phyloP scores from a whole-genome alignment of 495 filamentous ascomycete species.

The Penicillium alfredii region DNA sequence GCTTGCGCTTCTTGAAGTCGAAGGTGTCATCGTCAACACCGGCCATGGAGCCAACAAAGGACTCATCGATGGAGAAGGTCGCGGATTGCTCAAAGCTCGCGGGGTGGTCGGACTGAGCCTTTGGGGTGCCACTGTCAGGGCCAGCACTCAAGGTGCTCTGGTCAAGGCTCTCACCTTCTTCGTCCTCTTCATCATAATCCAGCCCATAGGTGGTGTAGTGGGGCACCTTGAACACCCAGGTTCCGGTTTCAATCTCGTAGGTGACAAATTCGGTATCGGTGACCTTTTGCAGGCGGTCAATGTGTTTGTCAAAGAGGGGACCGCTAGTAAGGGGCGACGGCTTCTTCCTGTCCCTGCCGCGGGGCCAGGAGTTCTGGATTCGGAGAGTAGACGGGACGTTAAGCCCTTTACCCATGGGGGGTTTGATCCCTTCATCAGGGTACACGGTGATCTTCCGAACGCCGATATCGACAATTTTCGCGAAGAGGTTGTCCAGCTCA shows the following conservation, averaged over 20 bases:
- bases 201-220: slow-evolving; percentile 97
- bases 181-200: slow-evolving; percentile 77
- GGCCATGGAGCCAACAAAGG: slow-evolving; percentile 41
- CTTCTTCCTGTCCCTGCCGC: slow-evolving; percentile 54
- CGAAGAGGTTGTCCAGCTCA: slow-evolving; percentile 65
- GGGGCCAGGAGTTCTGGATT: slow-evolving; percentile 86
- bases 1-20: slow-evolving; percentile 67
- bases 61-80: slow-evolving; percentile 47
- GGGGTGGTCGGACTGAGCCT: slow-evolving; percentile 36
- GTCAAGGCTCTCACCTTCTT: slow-evolving; percentile 51
- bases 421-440: slow-evolving; percentile 65
- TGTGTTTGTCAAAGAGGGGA: slow-evolving; percentile 65
- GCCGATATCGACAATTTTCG: slow-evolving; percentile 64
- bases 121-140: slow-evolving; percentile 53
- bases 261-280: slow-evolving; percentile 70
- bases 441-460: slow-evolving; percentile 83
- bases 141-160: slow-evolving; percentile 53
- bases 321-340: slow-evolving; percentile 50
- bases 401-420: slow-evolving; percentile 73
- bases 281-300: slow-evolving; percentile 72
- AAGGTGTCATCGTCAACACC: slow-evolving; percentile 73
- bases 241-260: slow-evolving; percentile 71
- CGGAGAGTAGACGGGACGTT: slow-evolving; percentile 84
- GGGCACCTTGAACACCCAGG: slow-evolving; percentile 85
- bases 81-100: slow-evolving; percentile 40